Percentiles rank a stretch among this genome's conserved stretches.
These are phyloP conservation scores for Cenchrus purpureus DNA, from an alignment of 176 grass and related monocot genomes.

Conservation along the genomic window DNA sequence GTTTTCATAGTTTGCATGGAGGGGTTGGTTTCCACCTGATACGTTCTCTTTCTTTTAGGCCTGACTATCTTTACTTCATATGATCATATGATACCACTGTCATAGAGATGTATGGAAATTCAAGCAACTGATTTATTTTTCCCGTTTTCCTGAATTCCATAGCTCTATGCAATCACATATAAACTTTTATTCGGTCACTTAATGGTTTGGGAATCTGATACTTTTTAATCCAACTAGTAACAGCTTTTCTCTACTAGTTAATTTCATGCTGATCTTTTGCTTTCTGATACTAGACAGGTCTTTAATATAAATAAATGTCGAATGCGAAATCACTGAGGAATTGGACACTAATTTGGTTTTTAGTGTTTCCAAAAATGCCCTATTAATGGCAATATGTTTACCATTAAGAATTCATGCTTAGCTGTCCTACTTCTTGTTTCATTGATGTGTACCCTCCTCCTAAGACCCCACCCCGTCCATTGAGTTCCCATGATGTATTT, in stretches of 20 bases:
- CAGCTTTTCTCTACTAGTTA: background rate
- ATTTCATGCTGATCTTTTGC: background rate
- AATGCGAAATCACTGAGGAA: background rate
- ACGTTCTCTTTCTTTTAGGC: background rate
- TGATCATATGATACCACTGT: conserved; percentile 6
- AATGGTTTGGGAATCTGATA: background rate
- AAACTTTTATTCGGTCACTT: background rate
- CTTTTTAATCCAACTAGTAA: conserved; percentile 4
- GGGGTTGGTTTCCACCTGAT: no score
- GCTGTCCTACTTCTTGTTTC: background rate
- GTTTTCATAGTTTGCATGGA: no score
- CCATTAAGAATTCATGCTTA: background rate
- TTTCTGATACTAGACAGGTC: conserved; percentile 16
- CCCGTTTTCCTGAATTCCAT: background rate
- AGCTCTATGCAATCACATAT: conserved; percentile 5
- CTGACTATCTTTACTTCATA: background rate
- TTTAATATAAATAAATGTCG: conserved; percentile 19
- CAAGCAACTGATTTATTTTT: conserved; percentile 2
- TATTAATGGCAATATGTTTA: background rate
- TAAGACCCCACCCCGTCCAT: background rate
- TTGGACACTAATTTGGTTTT: background rate
- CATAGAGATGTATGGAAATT: conserved; percentile 5
- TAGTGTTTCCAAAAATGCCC: background rate
- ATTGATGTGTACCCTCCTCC: background rate
- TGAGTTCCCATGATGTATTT: background rate